phyloP scores from a whole-genome alignment of 129 eudicot genomes.

The Heracleum sosnowskyi region DNA sequence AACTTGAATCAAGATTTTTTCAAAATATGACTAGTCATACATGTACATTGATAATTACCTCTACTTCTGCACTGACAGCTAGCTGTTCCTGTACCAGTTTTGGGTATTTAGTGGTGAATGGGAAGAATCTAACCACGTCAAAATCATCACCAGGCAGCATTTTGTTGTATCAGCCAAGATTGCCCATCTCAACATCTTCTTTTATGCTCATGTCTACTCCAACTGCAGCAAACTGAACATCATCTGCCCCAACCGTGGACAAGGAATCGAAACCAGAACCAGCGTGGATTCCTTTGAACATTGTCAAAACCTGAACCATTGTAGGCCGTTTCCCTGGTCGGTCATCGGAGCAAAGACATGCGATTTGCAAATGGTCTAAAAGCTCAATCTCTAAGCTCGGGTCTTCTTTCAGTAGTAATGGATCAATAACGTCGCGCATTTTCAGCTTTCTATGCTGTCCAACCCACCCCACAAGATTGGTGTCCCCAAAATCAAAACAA shows the following conservation, averaged over 20 bases:
- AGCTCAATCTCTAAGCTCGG: constrained; percentile 66
- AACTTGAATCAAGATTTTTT: constrained; percentile 27
- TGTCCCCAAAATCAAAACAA: constrained; percentile 85
- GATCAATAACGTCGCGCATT: constrained; percentile 69
- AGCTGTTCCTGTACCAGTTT: constrained; percentile 6
- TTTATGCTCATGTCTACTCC: constrained; percentile 82
- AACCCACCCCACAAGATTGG: constrained; percentile 94
- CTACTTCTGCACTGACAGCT: neutral
- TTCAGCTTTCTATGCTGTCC: constrained; percentile 42
- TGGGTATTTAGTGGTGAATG: constrained; percentile 11
- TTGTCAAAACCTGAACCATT: constrained; percentile 88
- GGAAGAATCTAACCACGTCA: neutral
- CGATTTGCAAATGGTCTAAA: constrained; percentile 67
- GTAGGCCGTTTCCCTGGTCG: constrained; percentile 78
- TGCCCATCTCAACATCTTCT: constrained; percentile 63
- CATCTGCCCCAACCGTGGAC: constrained; percentile 45
- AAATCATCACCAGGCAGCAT: neutral
- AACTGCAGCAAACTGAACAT: constrained; percentile 38
- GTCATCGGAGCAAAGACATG: constrained; percentile 78
- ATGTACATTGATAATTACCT: constrained; percentile 36
- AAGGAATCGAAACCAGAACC: constrained; percentile 71
- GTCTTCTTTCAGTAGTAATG: constrained; percentile 53
- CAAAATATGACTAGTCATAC: constrained; percentile 27
- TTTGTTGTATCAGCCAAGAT: constrained; percentile 23
- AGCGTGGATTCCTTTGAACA: constrained; percentile 89